A percentile compares a stretch with the other conserved stretches of the same genome.
phyloP scores from a whole-genome alignment of 2,329 filamentous ascomycete species.

The Cercospora sp. region DNA sequence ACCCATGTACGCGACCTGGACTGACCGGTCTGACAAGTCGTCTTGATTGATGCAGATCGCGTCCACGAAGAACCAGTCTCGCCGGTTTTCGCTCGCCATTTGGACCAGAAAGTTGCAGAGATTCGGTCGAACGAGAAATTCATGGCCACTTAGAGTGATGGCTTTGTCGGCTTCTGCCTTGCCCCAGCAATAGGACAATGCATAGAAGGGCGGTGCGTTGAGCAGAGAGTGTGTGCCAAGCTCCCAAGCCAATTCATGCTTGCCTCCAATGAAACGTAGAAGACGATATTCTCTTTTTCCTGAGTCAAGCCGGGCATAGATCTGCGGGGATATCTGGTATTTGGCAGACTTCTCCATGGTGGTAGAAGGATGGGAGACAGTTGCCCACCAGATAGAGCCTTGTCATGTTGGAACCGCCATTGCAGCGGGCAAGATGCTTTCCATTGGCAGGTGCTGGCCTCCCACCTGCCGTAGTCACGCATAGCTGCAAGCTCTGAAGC shows the following conservation, averaged over 20 bases:
- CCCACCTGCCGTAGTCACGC: not conserved
- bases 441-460: too few relatives aligned
- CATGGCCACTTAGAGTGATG: conserved; percentile 13
- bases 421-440: too few relatives aligned
- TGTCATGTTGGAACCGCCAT: too few relatives aligned
- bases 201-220: not conserved
- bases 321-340: not conserved
- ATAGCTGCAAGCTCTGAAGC: not conserved
- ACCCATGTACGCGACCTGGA: conserved; percentile 24
- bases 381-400: too few relatives aligned
- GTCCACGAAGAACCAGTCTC: conserved; percentile 21
- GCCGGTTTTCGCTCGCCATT: conserved; percentile 5
- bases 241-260: conserved; percentile 8
- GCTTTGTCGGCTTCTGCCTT: not conserved
- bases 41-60: conserved; percentile 25
- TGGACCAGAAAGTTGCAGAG: conserved; percentile 9
- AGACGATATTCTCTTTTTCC: conserved; percentile 5
- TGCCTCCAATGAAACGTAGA: conserved; percentile 8
- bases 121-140: conserved; percentile 11
- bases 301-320: not conserved
- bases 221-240: not conserved
- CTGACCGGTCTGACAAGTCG: conserved; percentile 17
- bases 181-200: conserved; percentile 20
- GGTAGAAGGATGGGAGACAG: too few relatives aligned
- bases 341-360: conserved; percentile 6